A percentile compares a stretch with the other conserved stretches of the same genome.
Evolutionary conservation across 2,329 filamentous ascomycete genomes (phyloP).

Genomic region (Orbilia blumenaviensis): DNA sequence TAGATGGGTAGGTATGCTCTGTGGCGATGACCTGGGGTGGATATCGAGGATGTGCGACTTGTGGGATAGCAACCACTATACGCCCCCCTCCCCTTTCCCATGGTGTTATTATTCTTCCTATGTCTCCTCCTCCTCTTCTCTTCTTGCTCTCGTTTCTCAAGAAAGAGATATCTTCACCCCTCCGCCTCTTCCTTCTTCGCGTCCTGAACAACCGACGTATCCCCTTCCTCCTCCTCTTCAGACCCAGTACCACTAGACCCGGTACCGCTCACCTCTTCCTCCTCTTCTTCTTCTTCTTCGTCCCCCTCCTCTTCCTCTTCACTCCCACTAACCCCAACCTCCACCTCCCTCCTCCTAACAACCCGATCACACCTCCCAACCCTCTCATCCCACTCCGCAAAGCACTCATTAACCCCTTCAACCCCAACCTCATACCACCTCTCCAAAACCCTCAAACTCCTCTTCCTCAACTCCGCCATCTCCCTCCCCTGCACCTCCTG

Average conservation of each 20-base stretch:
- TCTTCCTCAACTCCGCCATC: conserved; percentile 71
- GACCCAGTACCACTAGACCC: no score
- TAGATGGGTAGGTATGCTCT: not conserved
- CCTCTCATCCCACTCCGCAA: conserved; percentile 58
- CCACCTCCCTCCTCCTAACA: conserved; percentile 25
- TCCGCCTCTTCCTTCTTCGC: conserved; percentile 3
- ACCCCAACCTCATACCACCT: conserved; percentile 79
- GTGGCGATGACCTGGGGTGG: no score
- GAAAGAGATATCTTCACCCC: not conserved
- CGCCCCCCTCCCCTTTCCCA: no score
- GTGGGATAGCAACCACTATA: no score
- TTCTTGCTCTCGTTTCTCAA: no score
- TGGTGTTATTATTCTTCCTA: not conserved
- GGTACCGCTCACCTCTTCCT: not conserved
- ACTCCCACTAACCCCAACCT: conserved; percentile 30
- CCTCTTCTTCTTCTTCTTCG: not conserved
- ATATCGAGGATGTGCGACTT: no score
- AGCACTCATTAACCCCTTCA: conserved; percentile 64
- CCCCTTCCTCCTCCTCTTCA: not conserved
- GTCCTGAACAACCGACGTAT: no score
- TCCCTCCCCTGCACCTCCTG: conserved; percentile 72
- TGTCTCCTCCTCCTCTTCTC: not conserved
- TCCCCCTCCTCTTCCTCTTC: not conserved
- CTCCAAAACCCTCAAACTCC: conserved; percentile 71
- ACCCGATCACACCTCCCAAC: conserved; percentile 54